phyloP scores from a whole-genome alignment of 2,329 filamentous ascomycete species.

The Rhinocladiella mackenziei region DNA sequence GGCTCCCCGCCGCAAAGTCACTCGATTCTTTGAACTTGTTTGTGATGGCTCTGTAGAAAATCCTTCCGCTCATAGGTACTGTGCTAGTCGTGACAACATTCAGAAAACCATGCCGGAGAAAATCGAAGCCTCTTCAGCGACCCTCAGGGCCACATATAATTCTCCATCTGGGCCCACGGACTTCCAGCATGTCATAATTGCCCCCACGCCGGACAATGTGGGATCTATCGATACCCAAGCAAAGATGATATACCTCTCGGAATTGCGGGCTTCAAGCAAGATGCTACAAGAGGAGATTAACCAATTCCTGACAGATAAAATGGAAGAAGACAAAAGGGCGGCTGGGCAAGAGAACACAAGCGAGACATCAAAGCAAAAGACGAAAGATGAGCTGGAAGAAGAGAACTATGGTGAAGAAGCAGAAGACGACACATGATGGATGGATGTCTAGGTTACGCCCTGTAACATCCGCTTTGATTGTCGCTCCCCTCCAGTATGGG shows the following conservation, averaged over 20 bases:
- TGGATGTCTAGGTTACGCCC: background rate
- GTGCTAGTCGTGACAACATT: background rate
- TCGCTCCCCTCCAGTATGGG: slow-evolving; percentile 17
- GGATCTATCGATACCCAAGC: slow-evolving; percentile 27
- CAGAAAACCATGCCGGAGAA: slow-evolving; percentile 1
- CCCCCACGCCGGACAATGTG: background rate
- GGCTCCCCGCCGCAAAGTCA: background rate
- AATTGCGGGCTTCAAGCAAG: slow-evolving; percentile 48
- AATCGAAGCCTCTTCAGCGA: background rate
- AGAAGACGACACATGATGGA: slow-evolving; percentile 35
- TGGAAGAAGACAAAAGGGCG: slow-evolving; percentile 56
- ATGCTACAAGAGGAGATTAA: slow-evolving; percentile 58
- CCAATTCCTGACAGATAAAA: slow-evolving; percentile 56
- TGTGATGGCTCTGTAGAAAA: background rate
- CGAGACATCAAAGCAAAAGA: slow-evolving; percentile 37
- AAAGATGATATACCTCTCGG: slow-evolving; percentile 53
- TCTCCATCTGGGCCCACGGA: slow-evolving; percentile 14
- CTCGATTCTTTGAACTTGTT: background rate
- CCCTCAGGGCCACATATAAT: slow-evolving; percentile 16
- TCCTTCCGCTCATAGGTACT: background rate
- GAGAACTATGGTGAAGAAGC: slow-evolving; percentile 12
- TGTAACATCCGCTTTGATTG: background rate
- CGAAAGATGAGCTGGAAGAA: slow-evolving; percentile 54
- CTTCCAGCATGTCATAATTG: slow-evolving; percentile 12
- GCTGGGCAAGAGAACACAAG: slow-evolving; percentile 20